Evolutionary conservation across 768 basidiomycete genomes (phyloP).

Genomic region (Trametes meyenii): DNA sequence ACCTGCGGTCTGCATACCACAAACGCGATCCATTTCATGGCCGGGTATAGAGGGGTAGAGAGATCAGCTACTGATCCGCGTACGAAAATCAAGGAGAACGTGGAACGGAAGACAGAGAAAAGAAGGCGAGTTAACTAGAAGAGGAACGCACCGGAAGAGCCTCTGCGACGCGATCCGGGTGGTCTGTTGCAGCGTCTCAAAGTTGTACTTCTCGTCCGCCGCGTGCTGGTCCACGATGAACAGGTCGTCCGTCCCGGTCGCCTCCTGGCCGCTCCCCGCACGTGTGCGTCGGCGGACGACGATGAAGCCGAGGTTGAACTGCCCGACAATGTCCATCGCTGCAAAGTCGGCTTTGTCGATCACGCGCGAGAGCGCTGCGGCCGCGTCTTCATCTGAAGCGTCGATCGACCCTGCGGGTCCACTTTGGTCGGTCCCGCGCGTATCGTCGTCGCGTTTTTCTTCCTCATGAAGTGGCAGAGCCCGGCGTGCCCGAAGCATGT

Average conservation of each 20-base stretch:
- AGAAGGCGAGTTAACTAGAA: background rate
- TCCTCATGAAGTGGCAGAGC: slow-evolving; percentile 4
- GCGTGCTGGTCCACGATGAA: slow-evolving; percentile 99
- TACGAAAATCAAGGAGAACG: too few species aligned
- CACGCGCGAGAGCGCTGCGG: slow-evolving; percentile 74
- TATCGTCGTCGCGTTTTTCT: slow-evolving; percentile 5
- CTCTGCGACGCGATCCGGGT: slow-evolving; percentile 87
- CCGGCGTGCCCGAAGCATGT: slow-evolving; percentile 7
- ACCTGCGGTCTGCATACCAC: slow-evolving; percentile 62
- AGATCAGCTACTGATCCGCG: too few species aligned
- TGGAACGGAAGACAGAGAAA: background rate
- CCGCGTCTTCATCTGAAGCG: slow-evolving; percentile 57
- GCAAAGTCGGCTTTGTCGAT: slow-evolving; percentile 88
- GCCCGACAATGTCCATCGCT: slow-evolving; percentile 83
- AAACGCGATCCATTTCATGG: background rate
- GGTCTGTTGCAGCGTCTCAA: slow-evolving; percentile 90
- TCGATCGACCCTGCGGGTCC: slow-evolving; percentile 35
- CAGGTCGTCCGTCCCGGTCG: slow-evolving; percentile 69
- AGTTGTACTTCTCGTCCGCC: slow-evolving; percentile 98
- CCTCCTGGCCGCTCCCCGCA: slow-evolving; percentile 19
- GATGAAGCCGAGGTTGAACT: slow-evolving; percentile 97
- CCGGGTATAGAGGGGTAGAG: too few species aligned
- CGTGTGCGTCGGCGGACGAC: slow-evolving; percentile 63
- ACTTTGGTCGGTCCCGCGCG: background rate
- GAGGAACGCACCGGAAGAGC: slow-evolving; percentile 68